Percentiles rank a stretch among this genome's conserved stretches.
phyloP scores from a whole-genome alignment of 2,329 filamentous ascomycete genomes.

The Fusarium buxicola region DNA sequence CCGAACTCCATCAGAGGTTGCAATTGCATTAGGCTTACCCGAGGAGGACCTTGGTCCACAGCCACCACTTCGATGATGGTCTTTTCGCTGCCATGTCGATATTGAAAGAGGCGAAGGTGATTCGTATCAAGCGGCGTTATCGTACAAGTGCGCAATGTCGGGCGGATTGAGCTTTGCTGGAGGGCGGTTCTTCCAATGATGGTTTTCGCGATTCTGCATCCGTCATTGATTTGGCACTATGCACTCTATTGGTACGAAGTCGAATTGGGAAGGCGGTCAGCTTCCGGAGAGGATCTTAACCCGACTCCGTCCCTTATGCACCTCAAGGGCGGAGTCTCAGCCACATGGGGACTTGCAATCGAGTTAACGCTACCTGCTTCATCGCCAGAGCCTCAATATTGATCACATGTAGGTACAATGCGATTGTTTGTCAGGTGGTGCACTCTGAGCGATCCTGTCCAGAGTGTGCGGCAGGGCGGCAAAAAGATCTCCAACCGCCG shows the following conservation, averaged over 20 bases:
- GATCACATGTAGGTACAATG: background rate
- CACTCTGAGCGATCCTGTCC: background rate
- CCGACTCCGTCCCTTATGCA: slow-evolving; percentile 16
- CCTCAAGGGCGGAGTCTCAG: background rate
- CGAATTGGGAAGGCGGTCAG: slow-evolving; percentile 42
- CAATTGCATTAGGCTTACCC: slow-evolving; percentile 64
- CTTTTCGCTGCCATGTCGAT: slow-evolving; percentile 55
- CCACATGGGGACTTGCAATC: slow-evolving; percentile 2
- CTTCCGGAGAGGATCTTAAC: slow-evolving; percentile 21
- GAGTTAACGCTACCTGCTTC: too few species aligned
- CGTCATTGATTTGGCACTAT: slow-evolving; percentile 49
- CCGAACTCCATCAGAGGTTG: slow-evolving; percentile 21
- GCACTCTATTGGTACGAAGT: slow-evolving; percentile 17
- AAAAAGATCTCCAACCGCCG: slow-evolving; percentile 2
- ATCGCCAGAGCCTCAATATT: background rate
- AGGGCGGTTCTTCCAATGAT: slow-evolving; percentile 42
- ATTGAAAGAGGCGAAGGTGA: background rate
- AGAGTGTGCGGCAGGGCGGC: background rate
- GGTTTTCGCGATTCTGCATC: slow-evolving; percentile 45
- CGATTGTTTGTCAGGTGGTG: background rate
- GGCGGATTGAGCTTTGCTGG: slow-evolving; percentile 6
- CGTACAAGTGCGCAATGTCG: slow-evolving; percentile 2
- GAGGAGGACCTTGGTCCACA: slow-evolving; percentile 76
- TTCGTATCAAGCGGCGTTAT: background rate
- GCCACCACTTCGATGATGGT: slow-evolving; percentile 62